Conservation (phyloP, 2,329 filamentous ascomycete genomes). For the Fusarium ambrosium region DNA sequence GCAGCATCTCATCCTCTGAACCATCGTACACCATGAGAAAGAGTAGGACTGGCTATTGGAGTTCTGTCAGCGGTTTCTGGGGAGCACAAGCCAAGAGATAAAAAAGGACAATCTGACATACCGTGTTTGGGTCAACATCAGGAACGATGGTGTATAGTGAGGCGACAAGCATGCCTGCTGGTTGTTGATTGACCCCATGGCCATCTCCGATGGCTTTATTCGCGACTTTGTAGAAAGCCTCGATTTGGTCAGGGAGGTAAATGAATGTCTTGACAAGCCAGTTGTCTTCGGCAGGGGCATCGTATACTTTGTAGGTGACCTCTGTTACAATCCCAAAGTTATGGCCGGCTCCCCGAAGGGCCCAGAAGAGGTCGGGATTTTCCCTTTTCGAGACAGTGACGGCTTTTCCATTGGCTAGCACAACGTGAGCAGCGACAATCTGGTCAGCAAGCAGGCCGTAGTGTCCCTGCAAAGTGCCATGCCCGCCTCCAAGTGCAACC, state of each 20-base stretch:
- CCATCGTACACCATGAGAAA: conserved; percentile 1
- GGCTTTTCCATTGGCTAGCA: conserved; percentile 48
- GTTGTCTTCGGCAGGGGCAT: conserved; percentile 48
- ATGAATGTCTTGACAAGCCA: neutral
- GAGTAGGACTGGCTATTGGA: neutral
- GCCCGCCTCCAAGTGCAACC: conserved; percentile 49
- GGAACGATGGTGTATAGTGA: neutral
- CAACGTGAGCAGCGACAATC: conserved; percentile 50
- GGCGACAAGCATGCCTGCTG: neutral
- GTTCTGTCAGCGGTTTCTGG: neutral
- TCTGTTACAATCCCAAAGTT: conserved; percentile 53
- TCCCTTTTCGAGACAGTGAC: conserved; percentile 37
- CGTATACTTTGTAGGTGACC: conserved; percentile 39
- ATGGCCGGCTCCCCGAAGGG: conserved; percentile 50
- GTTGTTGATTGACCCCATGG: neutral
- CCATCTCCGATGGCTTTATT: neutral
- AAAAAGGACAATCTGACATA: neutral
- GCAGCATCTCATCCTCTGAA: neutral
- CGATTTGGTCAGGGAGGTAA: neutral
- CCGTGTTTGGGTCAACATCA: neutral
- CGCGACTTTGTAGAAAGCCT: neutral
- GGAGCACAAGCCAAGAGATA: neutral
- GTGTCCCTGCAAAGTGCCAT: conserved; percentile 48
- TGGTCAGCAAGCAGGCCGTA: conserved; percentile 51
- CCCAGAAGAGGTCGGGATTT: conserved; percentile 53